Conservation (phyloP, 2,329 filamentous ascomycete species). For the Colletotrichum neosansevieriae region DNA sequence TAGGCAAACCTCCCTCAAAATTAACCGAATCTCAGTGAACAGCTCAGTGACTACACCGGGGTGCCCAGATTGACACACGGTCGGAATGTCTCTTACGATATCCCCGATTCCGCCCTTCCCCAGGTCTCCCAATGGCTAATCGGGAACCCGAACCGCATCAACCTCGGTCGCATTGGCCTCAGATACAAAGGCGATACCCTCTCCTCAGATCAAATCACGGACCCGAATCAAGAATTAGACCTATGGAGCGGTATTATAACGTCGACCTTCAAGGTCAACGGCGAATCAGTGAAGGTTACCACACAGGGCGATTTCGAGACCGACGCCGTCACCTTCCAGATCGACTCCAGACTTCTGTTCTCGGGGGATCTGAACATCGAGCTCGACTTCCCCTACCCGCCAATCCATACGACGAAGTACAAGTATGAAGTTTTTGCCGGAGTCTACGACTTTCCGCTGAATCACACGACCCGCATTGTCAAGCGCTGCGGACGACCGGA, state of each 20-base stretch:
- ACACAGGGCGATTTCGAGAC: slow-evolving; percentile 54
- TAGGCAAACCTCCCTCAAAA: rapidly evolving
- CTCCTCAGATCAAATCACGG: slow-evolving; percentile 45
- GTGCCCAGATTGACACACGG: slow-evolving; percentile 50
- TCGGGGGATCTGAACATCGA: slow-evolving; percentile 51
- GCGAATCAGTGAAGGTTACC: slow-evolving; percentile 48
- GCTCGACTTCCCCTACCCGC: slow-evolving; percentile 58
- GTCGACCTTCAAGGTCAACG: slow-evolving; percentile 51
- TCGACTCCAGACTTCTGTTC: slow-evolving; percentile 51
- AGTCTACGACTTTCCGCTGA: slow-evolving; percentile 52
- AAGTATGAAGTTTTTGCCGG: slow-evolving; percentile 60
- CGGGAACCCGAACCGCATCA: slow-evolving; percentile 59
- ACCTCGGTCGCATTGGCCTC: slow-evolving; percentile 57
- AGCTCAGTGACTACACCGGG: slow-evolving; percentile 49
- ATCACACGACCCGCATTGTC: slow-evolving; percentile 52
- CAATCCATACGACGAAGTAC: slow-evolving; percentile 53
- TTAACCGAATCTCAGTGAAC: slow-evolving; percentile 41
- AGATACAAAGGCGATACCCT: slow-evolving; percentile 50
- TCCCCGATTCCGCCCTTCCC: slow-evolving; percentile 51
- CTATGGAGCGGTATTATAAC: slow-evolving; percentile 55
- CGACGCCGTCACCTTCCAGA: slow-evolving; percentile 52
- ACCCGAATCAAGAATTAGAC: slow-evolving; percentile 51
- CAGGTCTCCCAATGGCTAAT: slow-evolving; percentile 64
- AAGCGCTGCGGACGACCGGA: slow-evolving; percentile 27
- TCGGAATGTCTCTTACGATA: slow-evolving; percentile 53